Evolutionary conservation across 163 green algal species (phyloP), one percentile per base, ranked within the genome.

Genomic region (Chloromonas sp.): DNA sequence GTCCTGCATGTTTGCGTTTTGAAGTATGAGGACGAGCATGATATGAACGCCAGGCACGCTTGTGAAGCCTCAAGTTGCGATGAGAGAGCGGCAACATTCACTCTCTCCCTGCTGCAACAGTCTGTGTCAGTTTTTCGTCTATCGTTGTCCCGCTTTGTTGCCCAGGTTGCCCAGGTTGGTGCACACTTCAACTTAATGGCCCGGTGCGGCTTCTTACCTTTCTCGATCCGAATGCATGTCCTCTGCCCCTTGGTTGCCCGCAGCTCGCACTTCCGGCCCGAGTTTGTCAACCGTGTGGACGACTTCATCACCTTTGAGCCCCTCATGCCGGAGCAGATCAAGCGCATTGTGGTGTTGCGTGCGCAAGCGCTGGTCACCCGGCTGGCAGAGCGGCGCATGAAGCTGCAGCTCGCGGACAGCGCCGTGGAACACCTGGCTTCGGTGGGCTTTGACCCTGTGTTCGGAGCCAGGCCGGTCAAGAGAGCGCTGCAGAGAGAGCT

Each of bases 241-340:
- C 11, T 11, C 5, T 76, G 66, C 66, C 71, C 71, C 2, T 14
- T 58, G 71, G 13, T 3, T 36, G 71, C 71, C 5, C 79, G 70
- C 81, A 86, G 83, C 77, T 61, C 80, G 0, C 85, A 94, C 82
- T 98, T 98, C 93, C 90, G 96, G 78, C 96, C 96, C 2, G 96
- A 98, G 90, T 98, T 98, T 82, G 90, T 98, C 83, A 98, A 98
- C 89, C 90, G 96, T 13, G 88, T 98, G 61, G 96, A 98, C 87
- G 96, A 98, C 84, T 98, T 97, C 87, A 96, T 98, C 80, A 94
- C 97, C 1, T 98, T 98, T 85, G 87, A 96, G 85, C 91, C 92
- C 58, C 92, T 99, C 36, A 70, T 86, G 14, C 70, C 83, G 2
- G 89, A 92, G 1, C 87, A 87, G 90, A 98, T 99, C 91, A 88